Percentiles rank a stretch among this genome's conserved stretches.
These are phyloP conservation scores for Fusarium nygamai DNA, from an alignment of 2,329 filamentous ascomycete species.

Conservation along the genomic window DNA sequence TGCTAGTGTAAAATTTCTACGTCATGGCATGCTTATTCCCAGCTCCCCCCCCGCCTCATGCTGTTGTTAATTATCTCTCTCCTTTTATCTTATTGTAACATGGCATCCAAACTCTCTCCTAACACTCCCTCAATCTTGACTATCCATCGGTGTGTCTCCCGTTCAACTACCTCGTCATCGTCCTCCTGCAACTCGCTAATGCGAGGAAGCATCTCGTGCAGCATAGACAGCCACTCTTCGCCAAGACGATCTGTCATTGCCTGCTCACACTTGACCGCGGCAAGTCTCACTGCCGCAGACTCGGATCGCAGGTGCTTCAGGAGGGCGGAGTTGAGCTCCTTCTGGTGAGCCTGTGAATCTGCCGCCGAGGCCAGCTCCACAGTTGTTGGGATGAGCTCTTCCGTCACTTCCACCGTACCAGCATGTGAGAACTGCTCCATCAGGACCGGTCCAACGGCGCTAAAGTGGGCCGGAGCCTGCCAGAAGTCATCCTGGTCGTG, in stretches of 20 bases:
- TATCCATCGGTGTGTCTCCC: slow-evolving; percentile 91
- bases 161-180: slow-evolving; percentile 92
- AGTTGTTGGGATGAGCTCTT: slow-evolving; percentile 76
- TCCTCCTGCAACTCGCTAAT: slow-evolving; percentile 97
- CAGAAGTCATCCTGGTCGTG: slow-evolving; percentile 96
- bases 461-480: slow-evolving; percentile 90
- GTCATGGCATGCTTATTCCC: slow-evolving; percentile 24
- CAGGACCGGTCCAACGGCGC: slow-evolving; percentile 74
- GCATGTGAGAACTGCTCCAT: slow-evolving; percentile 71
- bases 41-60: slow-evolving; percentile 15
- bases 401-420: slow-evolving; percentile 52
- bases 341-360: slow-evolving; percentile 89
- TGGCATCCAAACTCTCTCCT: slow-evolving; percentile 89
- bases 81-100: slow-evolving; percentile 78
- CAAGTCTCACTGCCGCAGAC: slow-evolving; percentile 76
- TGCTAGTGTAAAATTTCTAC: slow-evolving; percentile 9
- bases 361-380: slow-evolving; percentile 83
- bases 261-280: slow-evolving; percentile 84
- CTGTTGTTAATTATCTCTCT: neutral
- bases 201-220: slow-evolving; percentile 96
- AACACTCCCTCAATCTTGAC: slow-evolving; percentile 87
- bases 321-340: slow-evolving; percentile 82
- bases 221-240: slow-evolving; percentile 90
- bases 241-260: slow-evolving; percentile 81
- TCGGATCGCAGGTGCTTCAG: slow-evolving; percentile 82